Evolutionary conservation across 768 basidiomycete species (phyloP), one percentile per base, ranked within the genome.

Genomic region (Trametes meyenii): DNA sequence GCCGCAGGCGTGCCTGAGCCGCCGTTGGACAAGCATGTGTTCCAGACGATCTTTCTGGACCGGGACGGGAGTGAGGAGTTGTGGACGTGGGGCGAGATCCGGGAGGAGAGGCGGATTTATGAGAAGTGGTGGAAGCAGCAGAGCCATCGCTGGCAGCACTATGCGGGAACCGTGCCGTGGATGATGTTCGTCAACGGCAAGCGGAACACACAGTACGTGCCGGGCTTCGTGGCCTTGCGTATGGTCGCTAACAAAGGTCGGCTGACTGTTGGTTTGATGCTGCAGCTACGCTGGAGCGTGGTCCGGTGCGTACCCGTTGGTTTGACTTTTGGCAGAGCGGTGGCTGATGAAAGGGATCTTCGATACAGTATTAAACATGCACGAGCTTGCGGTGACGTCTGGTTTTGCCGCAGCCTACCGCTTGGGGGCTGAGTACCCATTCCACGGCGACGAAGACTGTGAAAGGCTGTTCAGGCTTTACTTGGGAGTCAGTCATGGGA

Each of bases 41-140:
- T 81, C 66, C 80, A 81, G 67, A 81, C 81, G 2, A 80, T 82
- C 58, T 82, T 82, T 64, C 74, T 81, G 12, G 77, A 82, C 62
- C 73, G 73, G 38, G 76, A 77, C 33, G 75, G 75, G 11, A 78
- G 75, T 19, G 66, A 72, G 43, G 51, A 73, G 17, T 68, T 78
- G 38, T 83, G 80, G 80, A 79, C 78, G 5, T 74, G 74, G 64
- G 70, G 67, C 33, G 78, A 78, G 42, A 81, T 83, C 52, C 60
- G 71, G 14, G 67, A 69, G 38, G 71, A 77, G 19, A 73, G 76
- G 65, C 67, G 76, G 36, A 78, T 82, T 29, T 50, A 72, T 66
- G 74, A 80, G 69, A 80, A 81, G 67, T 80, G 78, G 80, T 82
- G 81, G 81, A 82, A 82, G 67, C 81, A 82, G 67, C 80, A 80